Base-by-base conservation (phyloP, 2,329 filamentous ascomycete genomes). In the Colletotrichum simmondsii region DNA sequence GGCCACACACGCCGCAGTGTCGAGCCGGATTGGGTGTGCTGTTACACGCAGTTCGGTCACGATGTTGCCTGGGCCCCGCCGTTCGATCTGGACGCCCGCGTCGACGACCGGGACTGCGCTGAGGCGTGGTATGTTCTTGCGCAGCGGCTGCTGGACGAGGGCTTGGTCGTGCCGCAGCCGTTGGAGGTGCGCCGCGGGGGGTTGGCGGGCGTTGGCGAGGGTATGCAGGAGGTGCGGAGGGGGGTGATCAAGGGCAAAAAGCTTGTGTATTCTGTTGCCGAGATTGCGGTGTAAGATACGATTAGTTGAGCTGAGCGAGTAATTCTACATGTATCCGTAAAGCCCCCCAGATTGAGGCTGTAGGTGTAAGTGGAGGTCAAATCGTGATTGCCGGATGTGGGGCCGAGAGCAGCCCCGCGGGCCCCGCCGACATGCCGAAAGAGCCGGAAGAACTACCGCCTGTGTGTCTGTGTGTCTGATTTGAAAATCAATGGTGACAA, bases 1-100 rank as follows among this genome's bases (percentile, higher is more conserved):
- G 76, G 75, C 5, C 77, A 78, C 56, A 77, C 76, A 5, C 75
- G 77, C 24, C 76, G 77, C 32, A 72, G 66, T 24, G 72, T 78
- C 24, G 57, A 63, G 42, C 73, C 77, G 3, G 74, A 75, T 10
- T 78, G 76, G 75, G 71, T 78, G 19, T 73, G 71, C 57, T 71
- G 71, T 2, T 74, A 72, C 54, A 77, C 76, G 30, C 68, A 72
- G 16, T 74, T 74, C 1, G 75, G 73, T 10, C 12, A 46, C 10
- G 32, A 24, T 12, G 32, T 62, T 10, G 56, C 16, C 14, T 32
- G 26, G 56, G 56, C 26, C 56, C 26, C 16, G 56, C 56, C 56
- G 4, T 58, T 58, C 56, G 26, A 32, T 4, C 56, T 32, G 16
- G 26, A n/a, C 1, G 56, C 56, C 6, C 32, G 59, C 3, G 14